These are phyloP conservation scores for Fusarium beomiforme DNA, from an alignment of 2,329 filamentous ascomycete genomes.

Conservation along the genomic window DNA sequence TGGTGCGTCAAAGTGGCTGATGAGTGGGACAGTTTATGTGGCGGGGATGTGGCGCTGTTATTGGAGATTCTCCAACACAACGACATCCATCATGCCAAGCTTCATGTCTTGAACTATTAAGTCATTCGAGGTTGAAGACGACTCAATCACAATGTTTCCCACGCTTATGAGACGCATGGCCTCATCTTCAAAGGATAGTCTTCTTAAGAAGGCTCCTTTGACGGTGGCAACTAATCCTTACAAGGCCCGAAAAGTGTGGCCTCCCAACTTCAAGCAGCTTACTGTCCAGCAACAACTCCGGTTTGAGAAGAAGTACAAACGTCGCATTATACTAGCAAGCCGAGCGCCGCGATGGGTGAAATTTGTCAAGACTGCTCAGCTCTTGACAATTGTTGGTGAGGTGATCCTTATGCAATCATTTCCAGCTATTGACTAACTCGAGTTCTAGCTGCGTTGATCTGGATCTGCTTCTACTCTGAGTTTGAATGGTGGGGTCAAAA, in stretches of 20 bases:
- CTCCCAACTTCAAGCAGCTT: constrained; percentile 77
- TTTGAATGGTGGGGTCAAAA: constrained; percentile 56
- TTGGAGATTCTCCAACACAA: constrained; percentile 22
- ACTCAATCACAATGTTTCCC: constrained; percentile 46
- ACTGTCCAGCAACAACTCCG: constrained; percentile 78
- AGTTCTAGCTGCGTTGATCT: constrained; percentile 49
- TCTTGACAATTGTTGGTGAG: constrained; percentile 65
- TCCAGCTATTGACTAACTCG: constrained; percentile 14
- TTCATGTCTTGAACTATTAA: constrained; percentile 22
- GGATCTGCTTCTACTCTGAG: constrained; percentile 54
- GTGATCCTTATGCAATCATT: not conserved
- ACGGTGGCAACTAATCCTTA: constrained; percentile 65
- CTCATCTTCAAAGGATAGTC: constrained; percentile 43
- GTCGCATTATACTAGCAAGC: constrained; percentile 70
- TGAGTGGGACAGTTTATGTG: constrained; percentile 28
- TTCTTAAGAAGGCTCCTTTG: constrained; percentile 43
- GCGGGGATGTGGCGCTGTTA: constrained; percentile 40
- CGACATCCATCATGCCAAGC: constrained; percentile 12
- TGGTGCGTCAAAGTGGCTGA: constrained; percentile 32
- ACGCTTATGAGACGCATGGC: constrained; percentile 49
- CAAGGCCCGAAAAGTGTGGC: constrained; percentile 78
- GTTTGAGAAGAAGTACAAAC: constrained; percentile 82
- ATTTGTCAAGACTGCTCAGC: constrained; percentile 71
- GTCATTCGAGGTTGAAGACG: not conserved
- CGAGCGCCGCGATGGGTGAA: constrained; percentile 73